Evolutionary conservation across 139 green algal species (phyloP).

Genomic region (Limnomonas spitsbergensis): DNA sequence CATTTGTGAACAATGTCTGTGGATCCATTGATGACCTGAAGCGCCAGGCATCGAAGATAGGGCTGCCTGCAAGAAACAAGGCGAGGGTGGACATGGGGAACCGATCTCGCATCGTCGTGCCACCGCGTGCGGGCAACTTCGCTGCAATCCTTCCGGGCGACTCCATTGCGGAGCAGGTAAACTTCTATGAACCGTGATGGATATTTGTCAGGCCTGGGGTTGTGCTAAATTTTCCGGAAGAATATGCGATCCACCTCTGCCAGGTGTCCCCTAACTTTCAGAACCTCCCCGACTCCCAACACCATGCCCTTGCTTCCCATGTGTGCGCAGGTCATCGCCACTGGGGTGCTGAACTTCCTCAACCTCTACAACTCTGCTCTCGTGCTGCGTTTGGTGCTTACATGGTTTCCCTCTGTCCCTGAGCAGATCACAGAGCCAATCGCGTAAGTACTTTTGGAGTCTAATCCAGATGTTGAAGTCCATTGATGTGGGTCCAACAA

Average conservation of each 20-base stretch:
- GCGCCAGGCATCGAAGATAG: not conserved
- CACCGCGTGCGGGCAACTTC: constrained; percentile 38
- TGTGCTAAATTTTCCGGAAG: too few species aligned
- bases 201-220: not conserved
- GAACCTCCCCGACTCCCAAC: too few species aligned
- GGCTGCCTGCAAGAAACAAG: not conserved
- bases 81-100: not conserved
- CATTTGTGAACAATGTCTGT: not conserved
- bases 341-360: constrained; percentile 20
- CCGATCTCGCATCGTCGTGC: not conserved
- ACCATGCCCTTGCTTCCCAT: too few species aligned
- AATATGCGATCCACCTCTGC: too few species aligned
- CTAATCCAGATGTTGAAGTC: too few species aligned
- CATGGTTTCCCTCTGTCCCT: constrained; percentile 94
- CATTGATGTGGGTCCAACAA: too few species aligned
- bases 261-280: not conserved
- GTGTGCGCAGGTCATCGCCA: constrained; percentile 11
- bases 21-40: not conserved
- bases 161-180: constrained; percentile 70
- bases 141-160: constrained; percentile 93
- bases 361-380: constrained; percentile 94
- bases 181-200: not conserved
- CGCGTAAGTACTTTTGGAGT: too few species aligned
- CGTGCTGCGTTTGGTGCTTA: constrained; percentile 89
- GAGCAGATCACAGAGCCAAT: constrained; percentile 70